These are phyloP conservation scores for Thelonectria blattea DNA, from an alignment of 2,329 filamentous ascomycete genomes.

Conservation along the genomic window DNA sequence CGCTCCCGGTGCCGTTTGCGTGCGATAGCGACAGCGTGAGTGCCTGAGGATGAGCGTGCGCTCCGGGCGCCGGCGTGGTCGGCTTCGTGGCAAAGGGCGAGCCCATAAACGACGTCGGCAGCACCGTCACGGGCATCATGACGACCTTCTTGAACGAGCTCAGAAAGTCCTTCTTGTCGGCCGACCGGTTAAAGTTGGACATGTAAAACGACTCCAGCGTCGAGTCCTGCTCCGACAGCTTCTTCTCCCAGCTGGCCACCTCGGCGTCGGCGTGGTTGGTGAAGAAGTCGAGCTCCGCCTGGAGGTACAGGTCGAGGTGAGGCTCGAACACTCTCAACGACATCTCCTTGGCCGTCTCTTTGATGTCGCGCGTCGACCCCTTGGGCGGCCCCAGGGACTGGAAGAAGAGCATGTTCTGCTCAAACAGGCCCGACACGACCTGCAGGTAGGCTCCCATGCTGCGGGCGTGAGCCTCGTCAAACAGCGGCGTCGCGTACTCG, in stretches of 20 bases:
- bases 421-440: conserved; percentile 85
- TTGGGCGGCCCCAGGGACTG: conserved; percentile 72
- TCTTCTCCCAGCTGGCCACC: conserved; percentile 88
- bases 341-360: conserved; percentile 69
- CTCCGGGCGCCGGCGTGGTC: conserved; percentile 18
- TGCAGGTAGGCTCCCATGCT: conserved; percentile 81
- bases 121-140: conserved; percentile 96
- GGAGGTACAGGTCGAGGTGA: conserved; percentile 90
- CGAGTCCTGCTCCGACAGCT: conserved; percentile 88
- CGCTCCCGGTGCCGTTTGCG: conserved; percentile 35
- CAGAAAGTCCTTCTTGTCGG: conserved; percentile 94
- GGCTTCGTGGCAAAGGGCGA: conserved; percentile 62
- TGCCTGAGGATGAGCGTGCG: background rate
- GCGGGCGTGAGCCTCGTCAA: conserved; percentile 84
- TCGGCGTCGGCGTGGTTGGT: conserved; percentile 75
- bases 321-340: conserved; percentile 82
- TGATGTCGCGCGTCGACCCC: conserved; percentile 64
- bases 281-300: conserved; percentile 90
- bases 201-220: conserved; percentile 93
- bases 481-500: conserved; percentile 83
- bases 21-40: background rate
- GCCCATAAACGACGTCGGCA: conserved; percentile 70
- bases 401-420: conserved; percentile 81
- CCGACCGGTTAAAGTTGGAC: conserved; percentile 92
- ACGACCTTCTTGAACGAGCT: conserved; percentile 98